phyloP scores from a whole-genome alignment of 345 rosid species.

The Heritiera littoralis region DNA sequence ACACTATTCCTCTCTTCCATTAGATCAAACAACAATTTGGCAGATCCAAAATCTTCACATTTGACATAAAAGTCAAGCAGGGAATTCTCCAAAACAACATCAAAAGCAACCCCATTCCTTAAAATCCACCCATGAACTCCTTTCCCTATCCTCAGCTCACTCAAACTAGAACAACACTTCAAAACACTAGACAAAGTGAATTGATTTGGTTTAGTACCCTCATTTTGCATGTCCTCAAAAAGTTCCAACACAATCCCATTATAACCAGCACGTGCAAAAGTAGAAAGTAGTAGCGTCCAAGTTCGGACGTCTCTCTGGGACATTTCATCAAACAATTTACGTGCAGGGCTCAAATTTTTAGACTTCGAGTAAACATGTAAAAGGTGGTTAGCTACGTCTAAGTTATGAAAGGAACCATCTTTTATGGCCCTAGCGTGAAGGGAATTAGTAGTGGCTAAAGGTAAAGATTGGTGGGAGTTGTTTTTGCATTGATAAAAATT shows the following conservation, averaged over 20 bases:
- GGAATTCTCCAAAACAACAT: slow-evolving; percentile 46
- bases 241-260: slow-evolving; percentile 27
- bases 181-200: slow-evolving; percentile 52
- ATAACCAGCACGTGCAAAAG: slow-evolving; percentile 36
- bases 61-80: slow-evolving; percentile 52
- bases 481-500: neutral
- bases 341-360: slow-evolving; percentile 27
- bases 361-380: slow-evolving; percentile 7
- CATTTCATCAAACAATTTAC: slow-evolving; percentile 36
- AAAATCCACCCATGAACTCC: slow-evolving; percentile 56
- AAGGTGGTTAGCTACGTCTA: slow-evolving; percentile 22
- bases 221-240: slow-evolving; percentile 41
- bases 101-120: slow-evolving; percentile 37
- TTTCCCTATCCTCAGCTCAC: slow-evolving; percentile 40
- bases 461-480: neutral
- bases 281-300: slow-evolving; percentile 49
- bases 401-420: slow-evolving; percentile 28
- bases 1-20: slow-evolving; percentile 40
- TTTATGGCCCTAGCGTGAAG: slow-evolving; percentile 37
- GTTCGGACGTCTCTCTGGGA: slow-evolving; percentile 37
- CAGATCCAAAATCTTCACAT: slow-evolving; percentile 36
- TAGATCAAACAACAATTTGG: slow-evolving; percentile 36
- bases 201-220: slow-evolving; percentile 42
- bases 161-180: slow-evolving; percentile 47
- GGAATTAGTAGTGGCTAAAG: neutral